phyloP scores from a whole-genome alignment of 805 yeast species.

The Metschnikowia matae region DNA sequence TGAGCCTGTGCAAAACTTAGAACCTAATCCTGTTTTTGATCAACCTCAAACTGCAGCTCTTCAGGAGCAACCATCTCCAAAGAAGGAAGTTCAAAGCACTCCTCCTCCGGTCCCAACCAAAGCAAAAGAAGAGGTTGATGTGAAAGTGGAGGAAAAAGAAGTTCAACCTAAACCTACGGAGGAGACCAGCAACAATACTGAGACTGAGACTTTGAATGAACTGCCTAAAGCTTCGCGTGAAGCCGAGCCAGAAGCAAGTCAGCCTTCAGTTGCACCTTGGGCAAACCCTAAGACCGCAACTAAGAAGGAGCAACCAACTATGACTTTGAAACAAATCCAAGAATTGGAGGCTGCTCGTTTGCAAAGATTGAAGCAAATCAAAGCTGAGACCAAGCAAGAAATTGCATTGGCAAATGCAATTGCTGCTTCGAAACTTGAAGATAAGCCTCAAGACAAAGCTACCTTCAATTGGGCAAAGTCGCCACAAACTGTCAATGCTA shows the following conservation, averaged over 20 bases:
- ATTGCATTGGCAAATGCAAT: constrained; percentile 17
- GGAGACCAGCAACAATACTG: background rate
- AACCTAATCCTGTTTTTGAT: background rate
- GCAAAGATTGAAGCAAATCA: constrained; percentile 36
- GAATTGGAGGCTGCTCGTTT: constrained; percentile 44
- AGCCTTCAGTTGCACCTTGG: constrained; percentile 48
- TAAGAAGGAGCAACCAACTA: constrained; percentile 27
- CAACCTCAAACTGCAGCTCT: background rate
- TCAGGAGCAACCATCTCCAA: background rate
- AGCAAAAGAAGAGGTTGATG: background rate
- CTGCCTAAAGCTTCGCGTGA: background rate
- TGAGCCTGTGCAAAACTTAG: background rate
- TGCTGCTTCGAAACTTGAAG: constrained; percentile 23
- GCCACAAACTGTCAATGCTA: constrained; percentile 26
- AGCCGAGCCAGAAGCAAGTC: background rate
- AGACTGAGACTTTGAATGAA: background rate
- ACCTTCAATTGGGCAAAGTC: constrained; percentile 43
- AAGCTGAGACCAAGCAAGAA: constrained; percentile 31
- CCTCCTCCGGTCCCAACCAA: background rate
- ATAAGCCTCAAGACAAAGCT: constrained; percentile 20
- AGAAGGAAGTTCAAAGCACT: background rate
- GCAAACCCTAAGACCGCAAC: constrained; percentile 26
- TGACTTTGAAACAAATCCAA: constrained; percentile 51
- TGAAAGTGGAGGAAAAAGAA: background rate
- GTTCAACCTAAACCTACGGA: background rate